Evolutionary conservation across 306 rosid genomes (phyloP), one percentile per base, ranked within the genome.

Genomic region (Gastrolobium villosum): DNA sequence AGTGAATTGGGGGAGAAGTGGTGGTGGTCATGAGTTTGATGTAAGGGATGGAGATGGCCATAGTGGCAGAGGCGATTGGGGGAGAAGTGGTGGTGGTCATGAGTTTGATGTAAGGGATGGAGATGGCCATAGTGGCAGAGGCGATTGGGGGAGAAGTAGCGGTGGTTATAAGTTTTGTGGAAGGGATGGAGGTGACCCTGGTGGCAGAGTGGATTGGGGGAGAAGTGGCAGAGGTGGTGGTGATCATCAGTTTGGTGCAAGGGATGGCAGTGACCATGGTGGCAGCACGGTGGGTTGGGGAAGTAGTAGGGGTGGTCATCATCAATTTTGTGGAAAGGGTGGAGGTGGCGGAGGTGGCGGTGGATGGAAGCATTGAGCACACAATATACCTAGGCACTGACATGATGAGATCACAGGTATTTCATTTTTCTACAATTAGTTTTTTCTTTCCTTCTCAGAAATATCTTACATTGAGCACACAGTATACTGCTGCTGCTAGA

Each of bases 391-490:
- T 1, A 81, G n/a, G 65, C 79, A 74, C 84, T 49, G 49, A 20
- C 26, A 20, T 20, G 26, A 87, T n/a, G 49, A 85, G 9, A 89
- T 87, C 73, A 80, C 79, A 72, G 85, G 78, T 74, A 59, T 68
- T 35, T 54, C 7, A 36, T 70, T 45, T 78, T 59, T 72, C 36
- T 7, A 52, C 48, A 39, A 0, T 43, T 13, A 39, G 45, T 36
- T 30, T 20, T 40, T 11, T 20, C 43, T 71, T 31, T 67, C 46
- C 70, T 37, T 59, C 34, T 54, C 68, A 32, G 48, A 11, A 44
- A 52, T 10, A 34, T 37, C 7, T 41, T 7, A 15, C 30, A 6
- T 50, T 61, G 35, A 40, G n/a, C n/a, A n/a, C n/a, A n/a, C n/a
- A 40, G 5, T 44, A 31, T 34, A 44, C 41, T 10, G 7, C 31